These are phyloP conservation scores for Acanthochlamys bracteata DNA, from an alignment of 106 monocot species.

Conservation along the genomic window DNA sequence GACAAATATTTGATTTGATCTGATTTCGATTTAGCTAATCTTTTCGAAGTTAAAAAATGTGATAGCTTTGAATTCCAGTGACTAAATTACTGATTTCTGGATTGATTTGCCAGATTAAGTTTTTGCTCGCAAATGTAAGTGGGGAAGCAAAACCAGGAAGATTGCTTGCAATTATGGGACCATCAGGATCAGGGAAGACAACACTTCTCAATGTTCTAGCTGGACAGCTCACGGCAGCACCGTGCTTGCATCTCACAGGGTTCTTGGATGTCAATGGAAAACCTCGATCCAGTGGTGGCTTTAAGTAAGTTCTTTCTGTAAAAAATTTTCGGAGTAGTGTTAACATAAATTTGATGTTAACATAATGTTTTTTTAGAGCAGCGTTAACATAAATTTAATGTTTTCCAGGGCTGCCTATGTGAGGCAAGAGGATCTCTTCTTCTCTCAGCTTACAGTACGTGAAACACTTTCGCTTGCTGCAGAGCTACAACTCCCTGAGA, in stretches of 20 bases:
- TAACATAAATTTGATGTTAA: no score
- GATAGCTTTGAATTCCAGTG: no score
- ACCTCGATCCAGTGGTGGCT: slow-evolving; percentile 32
- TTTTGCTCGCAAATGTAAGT: slow-evolving; percentile 72
- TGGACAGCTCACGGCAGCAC: slow-evolving; percentile 72
- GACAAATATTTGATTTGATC: no score
- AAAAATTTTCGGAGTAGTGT: no score
- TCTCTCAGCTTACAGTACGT: slow-evolving; percentile 84
- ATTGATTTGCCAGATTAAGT: slow-evolving; percentile 37
- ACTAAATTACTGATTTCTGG: background rate
- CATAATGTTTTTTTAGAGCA: no score
- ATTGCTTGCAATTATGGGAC: slow-evolving; percentile 91
- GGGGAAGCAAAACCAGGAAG: slow-evolving; percentile 94
- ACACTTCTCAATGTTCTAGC: slow-evolving; percentile 96
- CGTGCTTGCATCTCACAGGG: slow-evolving; percentile 57
- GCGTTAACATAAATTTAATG: no score
- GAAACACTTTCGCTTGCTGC: slow-evolving; percentile 88
- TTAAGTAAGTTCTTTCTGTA: slow-evolving; percentile 48
- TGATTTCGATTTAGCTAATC: no score
- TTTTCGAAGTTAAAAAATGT: no score
- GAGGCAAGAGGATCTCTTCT: slow-evolving; percentile 93
- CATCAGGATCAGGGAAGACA: slow-evolving; percentile 97
- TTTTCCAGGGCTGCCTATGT: slow-evolving; percentile 80
- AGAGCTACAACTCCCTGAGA: slow-evolving; percentile 68
- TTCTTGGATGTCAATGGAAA: slow-evolving; percentile 49